Base-by-base conservation (phyloP, 2,329 filamentous ascomycete species). In the Cladophialophora psammophila region DNA sequence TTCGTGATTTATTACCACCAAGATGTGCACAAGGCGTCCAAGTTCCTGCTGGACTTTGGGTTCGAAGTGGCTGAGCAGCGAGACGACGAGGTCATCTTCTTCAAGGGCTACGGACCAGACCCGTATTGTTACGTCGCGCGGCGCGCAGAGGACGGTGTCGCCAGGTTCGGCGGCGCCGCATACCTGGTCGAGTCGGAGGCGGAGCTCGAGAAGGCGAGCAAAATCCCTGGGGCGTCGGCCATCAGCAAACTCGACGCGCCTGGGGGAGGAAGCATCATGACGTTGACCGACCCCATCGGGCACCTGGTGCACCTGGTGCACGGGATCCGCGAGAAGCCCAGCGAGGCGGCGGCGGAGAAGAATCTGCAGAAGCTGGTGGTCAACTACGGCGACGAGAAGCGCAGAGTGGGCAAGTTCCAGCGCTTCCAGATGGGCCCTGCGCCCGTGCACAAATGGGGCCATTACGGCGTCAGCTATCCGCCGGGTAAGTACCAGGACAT, bases 371-470 rank as follows among this genome's bases (percentile, higher is more conserved):
- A 77, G 57, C 66, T 79, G 45, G 70, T 76, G 48, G 68, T 75
- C 57, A 80, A 80, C 66, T 73, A 75, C 69, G 76, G 77, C 60
- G 64, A 71, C 59, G 75, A 78, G 40, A 80, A 80, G 65, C 76
- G 75, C 8, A 73, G 78, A 26, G 70, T 75, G 15, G 71, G 78
- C 5, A 71, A 75, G 45, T 80, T 79, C 73, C 76, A 79, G 57
- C 77, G 78, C 35, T 79, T 79, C 72, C 78, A 78, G 38, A 78
- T 79, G 0, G 82, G 82, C 1, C 81, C 82, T 0, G 82, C 82
- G 0, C 80, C 81, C 0, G 80, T 84, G 10, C 80, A 83, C 67
- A 83, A 83, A 69, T 76, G 83, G 1, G 82, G 81, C 7, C 81
- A 83, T 71, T 83, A 81, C 71, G 82, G 82, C 0, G 72, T 80